A percentile compares a stretch with the other conserved stretches of the same genome.
phyloP scores from a whole-genome alignment of 192 early-diverging fungal species.

The Podila verticillata region DNA sequence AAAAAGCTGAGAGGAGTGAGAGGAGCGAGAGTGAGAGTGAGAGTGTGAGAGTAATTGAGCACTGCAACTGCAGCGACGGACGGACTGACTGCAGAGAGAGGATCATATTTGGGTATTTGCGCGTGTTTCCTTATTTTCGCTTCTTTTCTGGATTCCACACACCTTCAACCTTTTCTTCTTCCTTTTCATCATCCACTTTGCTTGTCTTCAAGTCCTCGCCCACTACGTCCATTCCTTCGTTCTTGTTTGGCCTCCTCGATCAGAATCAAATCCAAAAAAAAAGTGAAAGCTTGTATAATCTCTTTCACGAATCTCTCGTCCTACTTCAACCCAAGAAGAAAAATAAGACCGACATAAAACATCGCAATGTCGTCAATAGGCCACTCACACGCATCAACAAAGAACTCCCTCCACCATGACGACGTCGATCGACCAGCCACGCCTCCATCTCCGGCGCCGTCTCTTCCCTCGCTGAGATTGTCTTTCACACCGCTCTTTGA shows the following conservation, averaged over 20 bases:
- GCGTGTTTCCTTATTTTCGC: not conserved
- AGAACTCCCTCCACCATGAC: conserved; percentile 6
- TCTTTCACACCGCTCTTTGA: conserved; percentile 49
- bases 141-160: not conserved
- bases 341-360: not conserved
- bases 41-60: too few relatives aligned
- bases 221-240: too few relatives aligned
- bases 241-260: too few relatives aligned
- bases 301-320: not conserved
- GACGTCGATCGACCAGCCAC: conserved; percentile 20
- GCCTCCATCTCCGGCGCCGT: conserved; percentile 22
- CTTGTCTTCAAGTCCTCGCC: not conserved
- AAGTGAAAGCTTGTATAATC: not conserved
- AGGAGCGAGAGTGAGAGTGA: too few relatives aligned
- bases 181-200: not conserved
- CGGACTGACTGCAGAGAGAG: not conserved
- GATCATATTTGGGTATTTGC: not conserved
- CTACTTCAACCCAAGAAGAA: not conserved
- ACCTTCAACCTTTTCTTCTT: too few relatives aligned
- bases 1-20: too few relatives aligned
- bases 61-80: too few relatives aligned
- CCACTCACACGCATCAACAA: conserved; percentile 5
- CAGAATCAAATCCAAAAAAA: too few relatives aligned
- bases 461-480: conserved; percentile 27
- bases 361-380: conserved; percentile 25